Base-by-base conservation (phyloP, 805 yeast species). In the Nakazawaea ambrosiae region DNA sequence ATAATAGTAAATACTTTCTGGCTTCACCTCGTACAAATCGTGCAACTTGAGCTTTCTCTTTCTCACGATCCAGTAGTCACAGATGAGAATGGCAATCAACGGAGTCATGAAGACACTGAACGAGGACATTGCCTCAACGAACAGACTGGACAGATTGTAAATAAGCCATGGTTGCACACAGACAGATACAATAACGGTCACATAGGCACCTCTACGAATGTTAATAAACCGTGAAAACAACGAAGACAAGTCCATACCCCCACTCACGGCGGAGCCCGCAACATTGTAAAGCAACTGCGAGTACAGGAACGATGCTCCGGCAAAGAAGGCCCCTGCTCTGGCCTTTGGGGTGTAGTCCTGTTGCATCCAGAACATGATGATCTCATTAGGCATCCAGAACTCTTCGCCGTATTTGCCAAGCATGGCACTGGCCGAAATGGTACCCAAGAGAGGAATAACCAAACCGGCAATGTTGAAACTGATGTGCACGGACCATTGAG, bases 201-300 rank as follows among this genome's bases (percentile, higher is more conserved):
- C 46, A 49, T 59, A 56, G 22, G 73, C 67, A 16, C 78, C 80
- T 30, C 75, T 53, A 30, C 57, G 54, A 34, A 70, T 57, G 44
- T 63, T 63, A 43, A 70, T 49, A 42, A 58, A 65, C 39, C 57
- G 54, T 14, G 75, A 75, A 34, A 61, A 56, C 42, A 72, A 45
- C 39, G 70, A 75, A 19, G 73, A 65, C 45, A 73, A 46, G 43
- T 71, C 77, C 58, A 69, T 73, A 14, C 74, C 75, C 10, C 71
- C 72, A 32, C 71, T 58, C 29, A 65, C 55, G 28, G 66, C 66
- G 35, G 61, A 57, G 29, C 61, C 60, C 15, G 63, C 53, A 18
- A 63, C 57, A 37, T 63, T 64, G 44, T 64, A 60, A 10, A 64
- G 53, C 36, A 66, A 45, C 42, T 66, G 70, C 4, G 67, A 58